Evolutionary conservation across 2,329 filamentous ascomycete genomes (phyloP), one percentile per base, ranked within the genome.

Genomic region (Lecanicillium sp.): DNA sequence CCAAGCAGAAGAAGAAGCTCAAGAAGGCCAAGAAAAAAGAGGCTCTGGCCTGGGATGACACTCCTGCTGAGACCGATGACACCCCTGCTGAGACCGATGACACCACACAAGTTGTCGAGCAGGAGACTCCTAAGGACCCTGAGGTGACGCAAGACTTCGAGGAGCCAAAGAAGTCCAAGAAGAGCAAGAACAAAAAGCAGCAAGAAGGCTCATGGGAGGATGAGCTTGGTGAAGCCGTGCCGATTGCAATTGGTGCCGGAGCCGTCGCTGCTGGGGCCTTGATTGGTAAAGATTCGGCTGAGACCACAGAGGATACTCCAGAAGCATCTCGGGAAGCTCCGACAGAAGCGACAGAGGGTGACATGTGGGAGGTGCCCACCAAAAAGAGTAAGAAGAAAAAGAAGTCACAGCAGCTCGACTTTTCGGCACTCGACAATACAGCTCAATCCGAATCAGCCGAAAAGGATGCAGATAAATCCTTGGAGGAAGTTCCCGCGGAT

Each of bases 1-100:
- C 42, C 12, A 55, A 49, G 37, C 46, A 54, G 17, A 50, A 45
- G 42, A 52, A 54, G 43, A 53, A 54, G 38, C 39, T 43, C 15
- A 50, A 50, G 33, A 51, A 50, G 37, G 43, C 46, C 33, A 49
- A 47, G 41, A 49, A 44, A 43, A 43, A 36, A 17, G 44, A 43
- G 38, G 30, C 39, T 9, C 14, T 35, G 29, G 28, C 27, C 28
- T 33, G 17, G 15, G 20, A 15, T 33, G 43, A 22, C 13, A 37
- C 12, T 15, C 34, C 4, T 20, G n/a, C n/a, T n/a, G n/a, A n/a
- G n/a, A n/a, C n/a, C n/a, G n/a, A n/a, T n/a, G n/a, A n/a, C n/a
- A n/a, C 29, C 7, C 19, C 14, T 29, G 33, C 13, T 14, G 38
- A 35, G 14, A 4, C 41, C n/a, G 13, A 18, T 20, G 22, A 39